phyloP scores from a whole-genome alignment of 2,329 filamentous ascomycete species.

The Verticillium dahliae region DNA sequence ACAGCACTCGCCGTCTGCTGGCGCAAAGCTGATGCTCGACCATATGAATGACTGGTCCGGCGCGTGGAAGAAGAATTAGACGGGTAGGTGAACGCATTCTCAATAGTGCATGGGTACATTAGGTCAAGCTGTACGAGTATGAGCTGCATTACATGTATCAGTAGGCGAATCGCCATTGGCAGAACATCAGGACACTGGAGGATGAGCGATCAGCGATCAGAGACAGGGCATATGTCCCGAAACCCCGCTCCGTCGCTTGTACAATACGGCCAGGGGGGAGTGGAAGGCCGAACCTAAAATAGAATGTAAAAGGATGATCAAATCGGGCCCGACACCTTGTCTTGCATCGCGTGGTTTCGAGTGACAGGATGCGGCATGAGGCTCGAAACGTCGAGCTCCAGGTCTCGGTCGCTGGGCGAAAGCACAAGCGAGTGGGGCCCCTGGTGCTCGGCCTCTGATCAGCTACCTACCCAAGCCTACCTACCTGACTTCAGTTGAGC shows the following conservation, averaged over 20 bases:
- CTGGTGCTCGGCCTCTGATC: no score
- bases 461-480: no score
- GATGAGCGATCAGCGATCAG: neutral
- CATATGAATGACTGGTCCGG: constrained; percentile 66
- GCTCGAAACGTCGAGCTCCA: neutral
- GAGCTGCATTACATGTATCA: neutral
- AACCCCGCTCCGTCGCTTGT: neutral
- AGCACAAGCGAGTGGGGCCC: no score
- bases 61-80: constrained; percentile 9
- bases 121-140: neutral
- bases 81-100: neutral
- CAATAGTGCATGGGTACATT: no score
- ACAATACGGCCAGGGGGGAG: neutral
- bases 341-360: neutral
- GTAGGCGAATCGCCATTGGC: neutral
- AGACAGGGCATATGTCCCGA: neutral
- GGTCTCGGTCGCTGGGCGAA: no score
- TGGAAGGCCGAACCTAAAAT: neutral
- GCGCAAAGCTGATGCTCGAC: constrained; percentile 73
- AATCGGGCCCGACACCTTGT: neutral
- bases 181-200: neutral
- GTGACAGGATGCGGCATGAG: neutral
- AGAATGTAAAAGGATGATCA: neutral
- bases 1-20: constrained; percentile 86
- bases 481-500: no score